Percentiles rank a stretch among this genome's conserved stretches.
These are phyloP conservation scores for Paxillus ammoniavirescens DNA, from an alignment of 768 basidiomycete species.

Conservation along the genomic window DNA sequence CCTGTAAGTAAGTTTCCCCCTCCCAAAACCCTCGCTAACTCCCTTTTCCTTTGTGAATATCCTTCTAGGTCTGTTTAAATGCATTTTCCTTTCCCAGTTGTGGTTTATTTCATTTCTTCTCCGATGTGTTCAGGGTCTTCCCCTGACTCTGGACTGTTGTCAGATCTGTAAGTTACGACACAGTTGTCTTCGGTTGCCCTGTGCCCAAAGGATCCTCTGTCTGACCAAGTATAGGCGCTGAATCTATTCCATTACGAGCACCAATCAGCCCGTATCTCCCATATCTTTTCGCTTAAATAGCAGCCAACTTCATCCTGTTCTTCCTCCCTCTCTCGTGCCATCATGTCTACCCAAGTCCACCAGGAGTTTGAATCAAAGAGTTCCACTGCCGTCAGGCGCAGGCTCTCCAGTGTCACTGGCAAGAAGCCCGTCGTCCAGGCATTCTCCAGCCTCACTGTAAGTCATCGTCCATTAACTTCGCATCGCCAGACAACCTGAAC, in stretches of 20 bases:
- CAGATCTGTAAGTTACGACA: constrained; percentile 10
- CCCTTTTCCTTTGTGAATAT: constrained; percentile 1
- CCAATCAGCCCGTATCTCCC: constrained; percentile 3
- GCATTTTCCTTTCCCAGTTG: neutral
- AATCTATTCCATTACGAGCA: constrained; percentile 6
- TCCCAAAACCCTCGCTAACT: constrained; percentile 10
- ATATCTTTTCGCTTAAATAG: constrained; percentile 32
- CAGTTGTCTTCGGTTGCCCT: neutral
- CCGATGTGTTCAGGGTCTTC: constrained; percentile 27
- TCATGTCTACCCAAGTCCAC: constrained; percentile 49
- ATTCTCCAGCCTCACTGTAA: constrained; percentile 66
- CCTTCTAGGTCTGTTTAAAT: neutral
- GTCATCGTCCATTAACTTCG: constrained; percentile 20
- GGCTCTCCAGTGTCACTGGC: constrained; percentile 58
- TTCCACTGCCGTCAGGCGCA: constrained; percentile 61
- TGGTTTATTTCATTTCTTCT: constrained; percentile 7
- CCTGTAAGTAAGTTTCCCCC: neutral
- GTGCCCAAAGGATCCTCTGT: constrained; percentile 1
- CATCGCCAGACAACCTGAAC: neutral
- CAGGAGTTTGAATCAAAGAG: constrained; percentile 60
- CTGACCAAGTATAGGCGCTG: constrained; percentile 10
- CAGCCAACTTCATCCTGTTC: constrained; percentile 18
- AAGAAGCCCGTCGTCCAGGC: constrained; percentile 54
- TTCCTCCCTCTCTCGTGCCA: constrained; percentile 21
- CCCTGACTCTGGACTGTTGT: neutral